phyloP scores from a whole-genome alignment of 208 protist species.

The Crithidia expoeki region DNA sequence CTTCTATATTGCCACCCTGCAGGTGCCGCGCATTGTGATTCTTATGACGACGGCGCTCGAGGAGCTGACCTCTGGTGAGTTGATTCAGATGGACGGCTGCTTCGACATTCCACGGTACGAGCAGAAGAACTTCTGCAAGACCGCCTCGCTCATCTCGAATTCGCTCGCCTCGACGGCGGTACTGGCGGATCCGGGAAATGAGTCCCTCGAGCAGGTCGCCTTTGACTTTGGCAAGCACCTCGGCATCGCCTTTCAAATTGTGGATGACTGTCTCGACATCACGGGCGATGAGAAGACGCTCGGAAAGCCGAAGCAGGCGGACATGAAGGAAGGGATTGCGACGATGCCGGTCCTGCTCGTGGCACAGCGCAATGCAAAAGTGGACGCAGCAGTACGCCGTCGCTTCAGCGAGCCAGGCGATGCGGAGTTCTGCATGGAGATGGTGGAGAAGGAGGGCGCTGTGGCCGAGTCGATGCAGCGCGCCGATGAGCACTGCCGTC shows the following conservation, averaged over 20 bases:
- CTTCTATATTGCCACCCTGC: constrained; percentile 83
- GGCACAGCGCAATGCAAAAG: constrained; percentile 52
- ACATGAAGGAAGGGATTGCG: constrained; percentile 83
- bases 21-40: constrained; percentile 88
- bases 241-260: constrained; percentile 94
- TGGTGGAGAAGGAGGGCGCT: constrained; percentile 48
- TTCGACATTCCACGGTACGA: constrained; percentile 82
- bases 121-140: constrained; percentile 95
- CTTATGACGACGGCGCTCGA: constrained; percentile 92
- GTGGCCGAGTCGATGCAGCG: constrained; percentile 64
- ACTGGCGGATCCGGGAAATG: constrained; percentile 68
- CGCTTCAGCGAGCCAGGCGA: constrained; percentile 58
- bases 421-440: constrained; percentile 48
- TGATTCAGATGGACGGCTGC: constrained; percentile 94
- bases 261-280: constrained; percentile 96
- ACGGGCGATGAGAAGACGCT: constrained; percentile 70
- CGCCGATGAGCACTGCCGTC: constrained; percentile 72
- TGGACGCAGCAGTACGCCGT: constrained; percentile 61
- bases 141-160: constrained; percentile 93
- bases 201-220: constrained; percentile 49
- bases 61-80: constrained; percentile 93
- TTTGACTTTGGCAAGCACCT: constrained; percentile 92
- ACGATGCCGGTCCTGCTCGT: constrained; percentile 83
- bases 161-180: constrained; percentile 89
- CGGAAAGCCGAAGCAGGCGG: constrained; percentile 79